Evolutionary conservation across 139 green algal species (phyloP).

Genomic region (Volvox reticuliferus): DNA sequence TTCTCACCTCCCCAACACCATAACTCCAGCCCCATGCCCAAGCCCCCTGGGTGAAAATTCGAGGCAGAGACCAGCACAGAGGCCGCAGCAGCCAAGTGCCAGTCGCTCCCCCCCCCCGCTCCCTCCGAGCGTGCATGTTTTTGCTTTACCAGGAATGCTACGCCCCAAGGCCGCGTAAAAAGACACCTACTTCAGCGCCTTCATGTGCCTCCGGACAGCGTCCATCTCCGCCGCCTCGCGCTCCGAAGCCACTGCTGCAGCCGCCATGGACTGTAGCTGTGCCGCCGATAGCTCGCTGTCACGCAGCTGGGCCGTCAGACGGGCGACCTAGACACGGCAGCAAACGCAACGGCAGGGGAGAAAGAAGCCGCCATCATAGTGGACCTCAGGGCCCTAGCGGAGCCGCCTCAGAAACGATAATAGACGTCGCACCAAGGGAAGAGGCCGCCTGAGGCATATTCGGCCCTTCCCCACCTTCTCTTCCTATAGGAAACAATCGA

Average conservation of each 20-base stretch:
- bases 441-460: background rate
- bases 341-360: no score
- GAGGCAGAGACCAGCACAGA: background rate
- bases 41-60: background rate
- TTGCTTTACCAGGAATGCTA: background rate
- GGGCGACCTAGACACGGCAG: background rate
- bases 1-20: background rate
- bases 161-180: background rate
- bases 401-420: background rate
- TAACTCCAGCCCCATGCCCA: background rate
- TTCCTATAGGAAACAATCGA: no score
- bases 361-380: background rate
- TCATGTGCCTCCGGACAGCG: slow-evolving; percentile 36
- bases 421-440: background rate
- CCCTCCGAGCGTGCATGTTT: background rate
- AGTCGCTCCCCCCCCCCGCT: no score
- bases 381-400: no score
- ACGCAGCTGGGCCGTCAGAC: background rate
- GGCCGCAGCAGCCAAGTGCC: no score
- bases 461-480: background rate
- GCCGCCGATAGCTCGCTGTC: slow-evolving; percentile 28
- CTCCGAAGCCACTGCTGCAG: background rate
- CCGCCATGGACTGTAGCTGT: slow-evolving; percentile 33
- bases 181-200: slow-evolving; percentile 33
- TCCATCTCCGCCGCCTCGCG: slow-evolving; percentile 40